These are phyloP conservation scores for Populus pruinosa DNA, from an alignment of 345 rosid species.

Conservation along the genomic window DNA sequence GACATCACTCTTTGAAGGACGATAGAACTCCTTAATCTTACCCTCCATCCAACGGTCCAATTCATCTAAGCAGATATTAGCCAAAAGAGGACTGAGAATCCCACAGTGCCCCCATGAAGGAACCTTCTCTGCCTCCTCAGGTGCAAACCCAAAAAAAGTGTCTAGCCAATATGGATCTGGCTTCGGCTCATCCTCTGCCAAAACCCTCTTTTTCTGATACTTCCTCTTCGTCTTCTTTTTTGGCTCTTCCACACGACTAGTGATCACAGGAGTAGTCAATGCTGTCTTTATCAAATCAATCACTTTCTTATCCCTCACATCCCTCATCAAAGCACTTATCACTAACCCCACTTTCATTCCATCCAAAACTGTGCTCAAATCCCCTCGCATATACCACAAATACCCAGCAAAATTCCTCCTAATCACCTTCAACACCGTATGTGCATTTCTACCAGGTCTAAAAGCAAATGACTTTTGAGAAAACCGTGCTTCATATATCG, in stretches of 20 bases:
- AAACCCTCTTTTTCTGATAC: constrained; percentile 86
- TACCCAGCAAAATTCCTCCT: constrained; percentile 88
- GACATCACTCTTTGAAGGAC: constrained; percentile 85
- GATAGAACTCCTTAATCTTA: constrained; percentile 82
- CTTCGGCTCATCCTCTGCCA: constrained; percentile 97
- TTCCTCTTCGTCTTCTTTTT: constrained; percentile 77
- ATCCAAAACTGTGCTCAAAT: constrained; percentile 84
- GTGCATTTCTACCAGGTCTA: constrained; percentile 88
- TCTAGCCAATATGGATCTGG: constrained; percentile 99
- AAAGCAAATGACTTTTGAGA: constrained; percentile 85
- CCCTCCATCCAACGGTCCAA: constrained; percentile 83
- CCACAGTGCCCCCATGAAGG: constrained; percentile 98
- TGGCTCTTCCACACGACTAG: constrained; percentile 45
- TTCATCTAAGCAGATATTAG: constrained; percentile 88
- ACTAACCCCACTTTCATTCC: constrained; percentile 87
- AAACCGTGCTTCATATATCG: constrained; percentile 76
- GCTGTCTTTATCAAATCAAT: constrained; percentile 82
- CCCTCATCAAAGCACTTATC: constrained; percentile 83
- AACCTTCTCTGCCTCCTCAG: constrained; percentile 87
- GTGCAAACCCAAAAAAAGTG: constrained; percentile 90
- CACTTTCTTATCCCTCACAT: constrained; percentile 91
- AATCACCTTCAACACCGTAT: constrained; percentile 80
- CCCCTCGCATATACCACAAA: constrained; percentile 90
- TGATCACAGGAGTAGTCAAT: constrained; percentile 74
- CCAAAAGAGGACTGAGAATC: constrained; percentile 83